Evolutionary conservation across 2,329 filamentous ascomycete genomes (phyloP).

Genomic region (Leptosphaerulina australis): DNA sequence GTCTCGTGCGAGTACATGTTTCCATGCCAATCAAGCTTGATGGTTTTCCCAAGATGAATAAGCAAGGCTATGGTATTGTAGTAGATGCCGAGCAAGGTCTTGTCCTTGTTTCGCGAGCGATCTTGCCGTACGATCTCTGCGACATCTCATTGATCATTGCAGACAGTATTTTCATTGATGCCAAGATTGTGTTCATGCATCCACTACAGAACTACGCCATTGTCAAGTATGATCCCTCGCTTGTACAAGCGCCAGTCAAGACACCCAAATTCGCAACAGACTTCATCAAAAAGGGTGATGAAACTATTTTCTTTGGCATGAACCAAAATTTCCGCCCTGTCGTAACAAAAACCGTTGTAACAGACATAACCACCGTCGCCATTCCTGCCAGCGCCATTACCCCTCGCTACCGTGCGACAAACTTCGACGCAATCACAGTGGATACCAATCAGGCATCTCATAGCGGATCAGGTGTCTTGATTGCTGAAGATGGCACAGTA

Average conservation of each 20-base stretch:
- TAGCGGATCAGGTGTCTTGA: conserved; percentile 91
- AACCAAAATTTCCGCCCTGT: conserved; percentile 95
- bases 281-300: conserved; percentile 87
- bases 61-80: conserved; percentile 96
- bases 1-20: conserved; percentile 91
- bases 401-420: conserved; percentile 91
- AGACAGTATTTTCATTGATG: conserved; percentile 92
- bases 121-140: conserved; percentile 94
- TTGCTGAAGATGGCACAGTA: conserved; percentile 87
- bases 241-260: conserved; percentile 93
- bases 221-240: conserved; percentile 87
- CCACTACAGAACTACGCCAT: conserved; percentile 97
- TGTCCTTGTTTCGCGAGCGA: conserved; percentile 90
- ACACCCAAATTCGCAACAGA: conserved; percentile 82
- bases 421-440: conserved; percentile 95
- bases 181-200: conserved; percentile 93
- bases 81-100: conserved; percentile 95
- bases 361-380: conserved; percentile 94
- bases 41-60: conserved; percentile 93
- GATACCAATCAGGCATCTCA: conserved; percentile 90
- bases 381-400: conserved; percentile 93
- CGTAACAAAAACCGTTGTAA: conserved; percentile 91
- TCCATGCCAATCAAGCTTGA: conserved; percentile 96
- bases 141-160: conserved; percentile 96
- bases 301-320: conserved; percentile 97